phyloP scores from a whole-genome alignment of 2,329 filamentous ascomycete genomes.

The Ascochyta viciae-villosae region DNA sequence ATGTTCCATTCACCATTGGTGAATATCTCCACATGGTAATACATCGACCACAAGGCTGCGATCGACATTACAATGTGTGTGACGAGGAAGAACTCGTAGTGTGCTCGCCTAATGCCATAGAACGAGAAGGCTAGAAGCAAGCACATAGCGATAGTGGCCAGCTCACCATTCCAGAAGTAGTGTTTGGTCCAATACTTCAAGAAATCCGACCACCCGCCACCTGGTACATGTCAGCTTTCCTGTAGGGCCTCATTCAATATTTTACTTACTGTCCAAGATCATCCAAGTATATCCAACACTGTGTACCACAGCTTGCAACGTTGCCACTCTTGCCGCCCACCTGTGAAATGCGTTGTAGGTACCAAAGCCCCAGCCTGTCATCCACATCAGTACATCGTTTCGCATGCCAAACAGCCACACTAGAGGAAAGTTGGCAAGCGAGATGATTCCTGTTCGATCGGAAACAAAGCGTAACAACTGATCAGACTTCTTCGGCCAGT shows the following conservation, averaged over 20 bases:
- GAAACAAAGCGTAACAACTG: conserved; percentile 64
- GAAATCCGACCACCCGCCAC: conserved; percentile 50
- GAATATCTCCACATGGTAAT: conserved; percentile 63
- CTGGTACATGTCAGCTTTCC: conserved; percentile 3
- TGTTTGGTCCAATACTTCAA: conserved; percentile 49
- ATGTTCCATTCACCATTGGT: conserved; percentile 55
- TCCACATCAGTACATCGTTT: conserved; percentile 71
- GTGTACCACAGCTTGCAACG: conserved; percentile 68
- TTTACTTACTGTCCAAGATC: conserved; percentile 41
- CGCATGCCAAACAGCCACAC: conserved; percentile 72
- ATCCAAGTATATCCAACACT: conserved; percentile 65
- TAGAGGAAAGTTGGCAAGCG: conserved; percentile 68
- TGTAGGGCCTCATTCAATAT: not conserved
- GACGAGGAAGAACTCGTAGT: conserved; percentile 55
- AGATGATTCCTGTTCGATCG: conserved; percentile 69
- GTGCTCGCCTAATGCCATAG: conserved; percentile 59
- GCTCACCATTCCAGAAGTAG: conserved; percentile 61
- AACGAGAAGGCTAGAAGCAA: conserved; percentile 56
- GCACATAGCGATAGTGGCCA: conserved; percentile 56
- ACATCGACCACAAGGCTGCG: conserved; percentile 59
- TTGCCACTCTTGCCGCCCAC: conserved; percentile 68
- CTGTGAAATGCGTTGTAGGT: conserved; percentile 73
- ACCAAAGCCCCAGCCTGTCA: conserved; percentile 73
- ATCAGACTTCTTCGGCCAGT: conserved; percentile 42
- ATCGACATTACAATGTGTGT: conserved; percentile 52